Evolutionary conservation across 306 rosid genomes (phyloP).

Genomic region (Geum urbanum): DNA sequence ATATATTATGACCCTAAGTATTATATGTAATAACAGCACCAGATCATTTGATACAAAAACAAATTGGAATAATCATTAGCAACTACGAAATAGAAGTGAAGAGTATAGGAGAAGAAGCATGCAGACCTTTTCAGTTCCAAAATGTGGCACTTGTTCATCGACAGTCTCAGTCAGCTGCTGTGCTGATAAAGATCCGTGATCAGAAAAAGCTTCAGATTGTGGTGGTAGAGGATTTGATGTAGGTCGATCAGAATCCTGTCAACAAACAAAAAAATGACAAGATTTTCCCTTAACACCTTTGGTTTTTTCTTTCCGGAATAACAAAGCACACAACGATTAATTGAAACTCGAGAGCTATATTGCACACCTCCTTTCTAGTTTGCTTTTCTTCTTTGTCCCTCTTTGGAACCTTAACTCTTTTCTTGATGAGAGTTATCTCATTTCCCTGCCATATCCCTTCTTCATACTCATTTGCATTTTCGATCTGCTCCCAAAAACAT

Average conservation of each 20-base stretch:
- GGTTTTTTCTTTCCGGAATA: not conserved
- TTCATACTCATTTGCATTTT: slow-evolving; percentile 38
- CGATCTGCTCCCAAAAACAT: slow-evolving; percentile 36
- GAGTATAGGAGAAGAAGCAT: not conserved
- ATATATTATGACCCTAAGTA: not conserved
- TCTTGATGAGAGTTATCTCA: slow-evolving; percentile 74
- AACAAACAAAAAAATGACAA: not conserved
- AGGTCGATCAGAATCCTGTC: slow-evolving; percentile 54
- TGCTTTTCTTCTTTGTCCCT: slow-evolving; percentile 17
- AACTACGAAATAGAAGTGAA: not conserved
- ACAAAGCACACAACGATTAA: not conserved
- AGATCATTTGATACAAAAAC: not conserved
- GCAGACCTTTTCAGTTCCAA: slow-evolving; percentile 85
- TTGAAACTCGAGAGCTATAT: not conserved
- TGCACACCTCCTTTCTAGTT: slow-evolving; percentile 33
- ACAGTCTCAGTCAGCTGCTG: slow-evolving; percentile 43
- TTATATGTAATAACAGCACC: slow-evolving; percentile 3
- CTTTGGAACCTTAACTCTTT: slow-evolving; percentile 50
- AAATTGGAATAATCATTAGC: not conserved
- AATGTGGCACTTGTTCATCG: slow-evolving; percentile 72
- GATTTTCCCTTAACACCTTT: not conserved
- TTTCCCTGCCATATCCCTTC: slow-evolving; percentile 84
- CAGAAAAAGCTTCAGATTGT: slow-evolving; percentile 49
- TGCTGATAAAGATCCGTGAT: slow-evolving; percentile 27
- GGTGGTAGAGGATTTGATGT: slow-evolving; percentile 90